Conservation (phyloP, 257 asterid genomes). For the Ilex asprella region DNA sequence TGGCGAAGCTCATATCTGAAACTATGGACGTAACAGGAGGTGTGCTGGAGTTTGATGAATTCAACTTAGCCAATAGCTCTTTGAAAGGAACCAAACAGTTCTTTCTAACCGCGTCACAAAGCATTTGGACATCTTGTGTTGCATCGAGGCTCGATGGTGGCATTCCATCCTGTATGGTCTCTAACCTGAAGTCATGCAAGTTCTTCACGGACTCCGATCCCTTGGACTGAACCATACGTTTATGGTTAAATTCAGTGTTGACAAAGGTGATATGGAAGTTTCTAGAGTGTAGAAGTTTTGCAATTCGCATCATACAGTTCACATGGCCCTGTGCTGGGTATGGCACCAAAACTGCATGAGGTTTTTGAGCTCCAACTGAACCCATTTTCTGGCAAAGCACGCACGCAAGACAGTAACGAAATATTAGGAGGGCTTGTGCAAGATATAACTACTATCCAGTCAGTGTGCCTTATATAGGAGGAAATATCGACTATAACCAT, state of each 20-base stretch:
- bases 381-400: neutral
- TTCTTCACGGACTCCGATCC: neutral
- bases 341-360: neutral
- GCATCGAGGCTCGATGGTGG: neutral
- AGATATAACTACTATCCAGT: too few species aligned
- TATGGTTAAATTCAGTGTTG: neutral
- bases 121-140: neutral
- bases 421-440: too few species aligned
- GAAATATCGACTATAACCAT: too few species aligned
- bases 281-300: neutral
- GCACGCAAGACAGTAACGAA: too few species aligned
- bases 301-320: neutral
- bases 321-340: conserved; percentile 1
- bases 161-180: neutral
- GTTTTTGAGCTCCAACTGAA: neutral
- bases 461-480: too few species aligned
- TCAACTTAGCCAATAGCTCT: neutral
- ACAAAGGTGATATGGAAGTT: neutral
- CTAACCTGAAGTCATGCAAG: neutral
- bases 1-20: neutral
- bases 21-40: neutral
- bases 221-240: neutral
- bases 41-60: neutral
- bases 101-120: neutral
- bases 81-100: neutral